Evolutionary conservation across 2,329 filamentous ascomycete species (phyloP).

Genomic region (Fusarium annulatum): DNA sequence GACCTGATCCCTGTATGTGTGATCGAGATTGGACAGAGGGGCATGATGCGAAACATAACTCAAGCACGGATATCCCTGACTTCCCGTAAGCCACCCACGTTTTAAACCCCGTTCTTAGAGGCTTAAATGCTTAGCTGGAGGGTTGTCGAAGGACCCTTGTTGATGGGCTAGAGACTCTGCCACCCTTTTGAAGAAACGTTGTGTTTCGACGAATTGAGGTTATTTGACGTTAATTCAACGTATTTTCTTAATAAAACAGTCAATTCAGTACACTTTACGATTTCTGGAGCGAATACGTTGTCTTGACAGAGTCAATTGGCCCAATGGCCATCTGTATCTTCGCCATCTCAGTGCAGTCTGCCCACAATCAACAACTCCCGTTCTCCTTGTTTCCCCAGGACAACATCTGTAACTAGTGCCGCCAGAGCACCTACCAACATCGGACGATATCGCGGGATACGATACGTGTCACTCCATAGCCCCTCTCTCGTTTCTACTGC

Average conservation of each 20-base stretch:
- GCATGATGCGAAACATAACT: slow-evolving; percentile 36
- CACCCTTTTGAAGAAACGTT: slow-evolving; percentile 29
- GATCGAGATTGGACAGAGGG: slow-evolving; percentile 10
- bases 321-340: not conserved
- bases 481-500: slow-evolving; percentile 11
- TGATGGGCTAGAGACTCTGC: slow-evolving; percentile 20
- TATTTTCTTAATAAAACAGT: not conserved
- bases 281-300: not conserved
- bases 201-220: slow-evolving; percentile 10
- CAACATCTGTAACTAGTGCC: slow-evolving; percentile 29
- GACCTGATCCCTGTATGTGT: slow-evolving; percentile 22
- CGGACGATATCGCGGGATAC: slow-evolving; percentile 44
- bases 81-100: slow-evolving; percentile 9
- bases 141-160: slow-evolving; percentile 13
- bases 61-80: slow-evolving; percentile 31
- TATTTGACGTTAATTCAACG: slow-evolving; percentile 5
- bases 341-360: slow-evolving; percentile 10
- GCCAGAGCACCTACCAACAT: slow-evolving; percentile 42
- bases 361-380: not conserved
- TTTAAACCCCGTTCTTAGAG: slow-evolving; percentile 6
- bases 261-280: not conserved
- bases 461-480: slow-evolving; percentile 35
- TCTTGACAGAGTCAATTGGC: not conserved
- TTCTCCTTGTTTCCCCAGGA: slow-evolving; percentile 25
- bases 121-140: not conserved